phyloP scores from a whole-genome alignment of 2,329 filamentous ascomycete genomes.

The Colletotrichum sp. region DNA sequence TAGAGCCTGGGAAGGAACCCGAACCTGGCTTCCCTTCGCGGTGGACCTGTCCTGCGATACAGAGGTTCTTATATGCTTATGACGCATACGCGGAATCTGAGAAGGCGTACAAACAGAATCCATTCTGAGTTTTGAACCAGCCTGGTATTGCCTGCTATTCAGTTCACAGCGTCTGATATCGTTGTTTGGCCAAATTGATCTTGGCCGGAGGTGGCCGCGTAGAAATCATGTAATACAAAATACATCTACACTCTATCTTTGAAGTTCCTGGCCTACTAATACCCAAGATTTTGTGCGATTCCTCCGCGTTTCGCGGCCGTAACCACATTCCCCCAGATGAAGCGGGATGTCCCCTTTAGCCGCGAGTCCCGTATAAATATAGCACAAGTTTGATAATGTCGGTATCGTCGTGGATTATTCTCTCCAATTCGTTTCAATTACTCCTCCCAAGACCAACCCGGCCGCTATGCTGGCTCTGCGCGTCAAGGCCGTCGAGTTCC shows the following conservation, averaged over 20 bases:
- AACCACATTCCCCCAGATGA: not conserved
- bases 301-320: not conserved
- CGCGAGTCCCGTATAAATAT: not conserved
- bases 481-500: slow-evolving; percentile 25
- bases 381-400: not conserved
- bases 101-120: slow-evolving; percentile 26
- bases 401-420: not conserved
- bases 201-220: not conserved
- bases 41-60: slow-evolving; percentile 23
- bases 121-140: not conserved
- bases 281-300: not conserved
- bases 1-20: not conserved
- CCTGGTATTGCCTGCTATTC: not conserved
- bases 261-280: not conserved
- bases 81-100: slow-evolving; percentile 22
- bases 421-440: not conserved
- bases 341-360: not conserved
- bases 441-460: slow-evolving; percentile 16
- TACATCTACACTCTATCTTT: not conserved
- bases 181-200: not conserved
- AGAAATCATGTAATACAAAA: not conserved
- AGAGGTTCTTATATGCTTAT: slow-evolving; percentile 20
- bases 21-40: slow-evolving; percentile 20
- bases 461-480: slow-evolving; percentile 25
- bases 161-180: not conserved